A percentile compares a stretch with the other conserved stretches of the same genome.
phyloP scores from a whole-genome alignment of 208 protist genomes.

The Angomonas desouzai region DNA sequence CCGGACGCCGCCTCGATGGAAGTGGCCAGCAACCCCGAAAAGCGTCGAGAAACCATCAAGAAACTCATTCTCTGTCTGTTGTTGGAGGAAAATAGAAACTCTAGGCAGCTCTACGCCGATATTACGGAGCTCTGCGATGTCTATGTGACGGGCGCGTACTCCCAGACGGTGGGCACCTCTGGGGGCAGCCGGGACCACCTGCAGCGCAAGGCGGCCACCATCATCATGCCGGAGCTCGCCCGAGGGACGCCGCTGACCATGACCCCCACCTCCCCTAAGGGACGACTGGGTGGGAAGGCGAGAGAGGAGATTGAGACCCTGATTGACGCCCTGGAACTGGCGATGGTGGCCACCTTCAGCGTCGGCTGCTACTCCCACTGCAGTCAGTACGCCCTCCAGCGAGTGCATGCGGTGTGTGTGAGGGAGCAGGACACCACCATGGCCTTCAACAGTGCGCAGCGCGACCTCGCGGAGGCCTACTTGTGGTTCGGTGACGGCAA shows the following conservation, averaged over 20 bases:
- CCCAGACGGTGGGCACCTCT: conserved; percentile 29
- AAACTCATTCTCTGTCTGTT: conserved; percentile 46
- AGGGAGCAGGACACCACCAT: conserved; percentile 36
- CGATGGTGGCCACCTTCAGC: conserved; percentile 19
- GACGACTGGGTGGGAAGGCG: conserved; percentile 22
- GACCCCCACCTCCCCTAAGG: conserved; percentile 1
- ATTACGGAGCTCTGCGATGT: conserved; percentile 28
- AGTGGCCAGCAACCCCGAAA: conserved; percentile 17
- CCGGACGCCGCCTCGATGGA: conserved; percentile 1
- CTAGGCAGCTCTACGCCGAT: conserved; percentile 43
- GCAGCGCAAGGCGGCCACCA: conserved; percentile 28
- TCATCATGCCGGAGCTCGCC: conserved; percentile 14
- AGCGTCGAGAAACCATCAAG: conserved; percentile 26
- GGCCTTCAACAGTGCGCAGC: conserved; percentile 39
- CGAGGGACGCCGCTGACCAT: conserved; percentile 11
- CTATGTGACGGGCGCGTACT: conserved; percentile 32
- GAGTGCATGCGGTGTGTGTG: conserved; percentile 47
- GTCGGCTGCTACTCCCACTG: conserved; percentile 35
- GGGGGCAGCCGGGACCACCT: conserved; percentile 43
- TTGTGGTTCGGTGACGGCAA: conserved; percentile 46
- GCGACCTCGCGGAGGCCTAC: conserved; percentile 41
- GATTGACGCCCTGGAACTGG: conserved; percentile 34
- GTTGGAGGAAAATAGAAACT: conserved; percentile 41
- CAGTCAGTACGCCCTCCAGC: conserved; percentile 48
- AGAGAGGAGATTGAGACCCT: conserved; percentile 24